Conservation (phyloP, 495 filamentous ascomycete species). For the Peziza echinospora region DNA sequence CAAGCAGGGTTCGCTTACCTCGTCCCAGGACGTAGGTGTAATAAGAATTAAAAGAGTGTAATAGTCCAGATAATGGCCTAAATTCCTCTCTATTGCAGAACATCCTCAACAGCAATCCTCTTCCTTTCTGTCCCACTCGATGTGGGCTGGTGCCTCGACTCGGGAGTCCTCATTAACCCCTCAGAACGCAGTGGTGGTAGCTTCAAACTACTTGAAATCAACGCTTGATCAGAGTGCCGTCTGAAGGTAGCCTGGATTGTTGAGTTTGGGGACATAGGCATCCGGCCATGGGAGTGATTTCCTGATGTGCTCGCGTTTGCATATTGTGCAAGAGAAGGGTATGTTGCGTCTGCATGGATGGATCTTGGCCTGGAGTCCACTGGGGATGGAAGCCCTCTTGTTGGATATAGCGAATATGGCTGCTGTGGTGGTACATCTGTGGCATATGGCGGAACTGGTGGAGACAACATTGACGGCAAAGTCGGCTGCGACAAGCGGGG, state of each 20-base stretch:
- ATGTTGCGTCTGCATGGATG: conserved; percentile 14
- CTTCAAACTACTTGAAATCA: not conserved
- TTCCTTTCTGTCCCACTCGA: no score
- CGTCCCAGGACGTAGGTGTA: no score
- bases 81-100: not conserved
- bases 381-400: conserved; percentile 9
- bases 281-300: no score
- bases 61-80: no score
- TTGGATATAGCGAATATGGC: conserved; percentile 15
- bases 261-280: no score
- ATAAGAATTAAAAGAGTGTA: no score
- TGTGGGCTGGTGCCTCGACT: no score
- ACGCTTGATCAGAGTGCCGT: not conserved
- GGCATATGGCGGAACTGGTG: conserved; percentile 12
- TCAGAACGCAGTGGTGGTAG: not conserved
- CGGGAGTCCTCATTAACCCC: no score
- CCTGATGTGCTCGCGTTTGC: conserved; percentile 6
- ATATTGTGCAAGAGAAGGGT: conserved; percentile 18
- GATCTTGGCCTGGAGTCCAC: conserved; percentile 18
- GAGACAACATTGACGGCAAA: conserved; percentile 14
- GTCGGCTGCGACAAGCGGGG: conserved; percentile 6
- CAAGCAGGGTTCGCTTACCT: no score
- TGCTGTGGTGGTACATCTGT: conserved; percentile 16
- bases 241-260: not conserved
- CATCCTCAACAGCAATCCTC: not conserved